Base-by-base conservation (phyloP, 352 stramenopile species). In the Phytopythium montanum region DNA sequence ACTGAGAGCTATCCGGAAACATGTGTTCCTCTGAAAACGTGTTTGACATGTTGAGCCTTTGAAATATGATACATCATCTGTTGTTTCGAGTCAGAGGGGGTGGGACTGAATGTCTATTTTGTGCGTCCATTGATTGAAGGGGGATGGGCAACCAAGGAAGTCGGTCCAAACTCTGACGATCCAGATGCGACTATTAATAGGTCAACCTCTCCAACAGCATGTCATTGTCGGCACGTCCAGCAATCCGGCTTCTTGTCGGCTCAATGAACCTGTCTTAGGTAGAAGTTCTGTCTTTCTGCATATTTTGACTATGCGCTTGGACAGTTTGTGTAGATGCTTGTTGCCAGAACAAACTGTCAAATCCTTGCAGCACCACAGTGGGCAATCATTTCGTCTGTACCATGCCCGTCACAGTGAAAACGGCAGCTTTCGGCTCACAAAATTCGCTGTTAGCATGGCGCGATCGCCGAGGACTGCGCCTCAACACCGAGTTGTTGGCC, bases 151-250 rank as follows among this genome's bases (percentile, higher is more conserved):
- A 46, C n/a, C 31, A 33, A 46, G 51, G 48, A 46, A 46, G 5
- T 25, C 50, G 9, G 50, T 56, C 50, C 50, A 34, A 13, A 1
- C 23, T 57, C 14, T 57, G 51, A 57, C 51, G 51, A 57, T 34
- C 51, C 46, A 5, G 8, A 16, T 23, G n/a, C 12, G 19, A 14
- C 33, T 21, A 46, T 21, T 57, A 57, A 23, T 57, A 57, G 34
- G 33, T 5, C 33, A 46, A 57, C 34, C 51, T 57, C 9, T n/a
- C 9, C 8, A 56, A 56, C n/a, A 4, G 31, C 29, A 56, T 56
- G 13, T 10, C n/a, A 34, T 54, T 21, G 14, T 33, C 21, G 13
- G 31, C 9, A 9, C 31, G 13, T 38, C n/a, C 33, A 38, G 33
- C 33, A 38, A 12, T 9, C 33, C 2, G 9, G 3, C 33, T 8